These are phyloP conservation scores for Trichothecium roseum DNA, from an alignment of 2,329 filamentous ascomycete genomes.

Conservation along the genomic window DNA sequence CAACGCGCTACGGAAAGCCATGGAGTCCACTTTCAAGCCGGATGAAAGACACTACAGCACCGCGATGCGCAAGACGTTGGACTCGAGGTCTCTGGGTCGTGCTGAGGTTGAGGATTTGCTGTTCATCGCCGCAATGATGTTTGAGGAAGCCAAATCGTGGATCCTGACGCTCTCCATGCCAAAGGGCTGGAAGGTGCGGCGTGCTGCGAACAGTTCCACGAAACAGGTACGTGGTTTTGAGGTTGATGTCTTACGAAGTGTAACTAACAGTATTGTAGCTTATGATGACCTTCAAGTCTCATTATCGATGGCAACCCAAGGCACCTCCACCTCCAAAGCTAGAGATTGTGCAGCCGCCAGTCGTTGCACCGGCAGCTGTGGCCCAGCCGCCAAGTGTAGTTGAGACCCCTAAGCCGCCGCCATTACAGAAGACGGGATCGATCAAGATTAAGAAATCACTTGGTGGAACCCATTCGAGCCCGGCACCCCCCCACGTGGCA, in stretches of 20 bases:
- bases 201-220: conserved; percentile 21
- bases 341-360: conserved; percentile 7
- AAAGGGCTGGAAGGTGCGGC: conserved; percentile 28
- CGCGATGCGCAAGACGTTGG: conserved; percentile 31
- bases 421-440: too few species aligned
- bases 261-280: conserved; percentile 13
- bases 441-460: too few species aligned
- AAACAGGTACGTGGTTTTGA: conserved; percentile 20
- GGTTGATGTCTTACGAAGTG: not conserved
- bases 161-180: conserved; percentile 29
- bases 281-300: conserved; percentile 26
- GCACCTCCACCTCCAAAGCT: conserved; percentile 12
- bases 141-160: conserved; percentile 32
- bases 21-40: conserved; percentile 28
- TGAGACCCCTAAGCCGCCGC: too few species aligned
- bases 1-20: conserved; percentile 30
- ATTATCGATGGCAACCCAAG: conserved; percentile 25
- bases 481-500: conserved; percentile 1
- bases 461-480: too few species aligned
- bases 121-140: conserved; percentile 35
- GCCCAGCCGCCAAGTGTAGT: not conserved
- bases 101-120: conserved; percentile 30
- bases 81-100: conserved; percentile 27
- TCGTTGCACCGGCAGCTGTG: conserved; percentile 11
- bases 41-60: conserved; percentile 28